Evolutionary conservation across 2,329 filamentous ascomycete species (phyloP).

Genomic region (Botryotinia narcissicola): DNA sequence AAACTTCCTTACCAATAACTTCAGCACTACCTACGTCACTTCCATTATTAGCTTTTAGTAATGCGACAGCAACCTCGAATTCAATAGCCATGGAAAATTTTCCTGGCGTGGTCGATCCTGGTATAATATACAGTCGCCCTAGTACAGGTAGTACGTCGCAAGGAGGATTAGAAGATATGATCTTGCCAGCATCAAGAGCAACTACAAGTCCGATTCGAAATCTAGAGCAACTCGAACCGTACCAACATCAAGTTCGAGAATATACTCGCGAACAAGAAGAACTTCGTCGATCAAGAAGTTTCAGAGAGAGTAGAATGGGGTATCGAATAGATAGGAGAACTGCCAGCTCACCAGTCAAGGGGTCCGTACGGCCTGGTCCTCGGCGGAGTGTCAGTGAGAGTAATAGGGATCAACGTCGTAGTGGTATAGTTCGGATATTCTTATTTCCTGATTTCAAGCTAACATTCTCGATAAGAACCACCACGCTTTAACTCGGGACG

Average conservation of each 20-base stretch:
- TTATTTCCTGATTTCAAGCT: constrained; percentile 13
- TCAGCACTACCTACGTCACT: constrained; percentile 43
- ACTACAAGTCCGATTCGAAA: constrained; percentile 33
- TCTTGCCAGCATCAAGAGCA: constrained; percentile 33
- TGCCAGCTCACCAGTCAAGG: constrained; percentile 37
- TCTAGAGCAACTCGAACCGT: constrained; percentile 32
- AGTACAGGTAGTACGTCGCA: constrained; percentile 26
- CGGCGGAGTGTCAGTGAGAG: constrained; percentile 36
- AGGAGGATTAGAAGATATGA: constrained; percentile 29
- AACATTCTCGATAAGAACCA: constrained; percentile 27
- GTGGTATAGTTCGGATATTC: constrained; percentile 26
- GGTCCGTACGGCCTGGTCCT: constrained; percentile 31
- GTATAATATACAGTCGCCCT: constrained; percentile 54
- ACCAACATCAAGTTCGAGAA: constrained; percentile 38
- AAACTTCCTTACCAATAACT: constrained; percentile 27
- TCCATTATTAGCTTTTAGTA: constrained; percentile 43
- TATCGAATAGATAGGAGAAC: constrained; percentile 32
- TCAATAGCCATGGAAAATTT: constrained; percentile 50
- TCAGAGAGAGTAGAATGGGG: constrained; percentile 28
- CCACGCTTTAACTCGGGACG: constrained; percentile 31
- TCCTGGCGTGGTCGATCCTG: constrained; percentile 56
- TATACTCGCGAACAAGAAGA: constrained; percentile 37
- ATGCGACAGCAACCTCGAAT: constrained; percentile 45
- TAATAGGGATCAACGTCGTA: constrained; percentile 29
- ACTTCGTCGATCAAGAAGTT: constrained; percentile 32